Evolutionary conservation across 1,284 basidiomycete genomes (phyloP), one percentile per base, ranked within the genome.

Genomic region (Mycena sp.): DNA sequence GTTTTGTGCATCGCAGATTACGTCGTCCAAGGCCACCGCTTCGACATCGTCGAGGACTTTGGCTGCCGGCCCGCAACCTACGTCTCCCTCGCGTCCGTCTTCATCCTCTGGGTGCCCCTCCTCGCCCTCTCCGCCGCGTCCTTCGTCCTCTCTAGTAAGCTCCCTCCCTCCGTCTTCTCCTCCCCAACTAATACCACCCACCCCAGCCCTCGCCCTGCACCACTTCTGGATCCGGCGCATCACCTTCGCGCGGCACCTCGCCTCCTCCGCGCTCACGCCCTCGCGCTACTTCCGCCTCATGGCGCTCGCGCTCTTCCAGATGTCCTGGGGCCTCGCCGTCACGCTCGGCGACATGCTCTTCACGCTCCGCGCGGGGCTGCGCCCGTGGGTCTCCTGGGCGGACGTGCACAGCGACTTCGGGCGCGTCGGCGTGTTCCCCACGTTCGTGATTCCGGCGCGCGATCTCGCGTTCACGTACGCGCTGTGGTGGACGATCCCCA

Each of bases 241-340:
- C 5, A 9, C 30, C 6, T 54, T 54, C 52, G 35, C 30, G 23
- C 78, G n/a, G 70, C 52, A 54, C n/a, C 29, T 57, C 6, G 32
- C 4, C 16, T 60, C 69, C n/a, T 71, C 72, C 23, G 72, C 73
- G 1, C 72, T 85, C 23, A 83, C 82, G 26, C 77, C 77, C 45
- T 76, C 70, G 41, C 80, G 81, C 32, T 89, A 86, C 70, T 61
- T 88, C 28, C 83, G 87, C 1, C 79, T 88, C 17, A 82, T 88
- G 63, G 74, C 78, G 1, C 74, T 89, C 61, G 79, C 86, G 0
- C 52, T 77, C 29, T 71, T 76, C 32, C 80, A 84, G 55, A 81
- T 83, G 70, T 9, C 77, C n/a, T 78, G 73, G 67, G 74, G 74
- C 2, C 68, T 76, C n/a, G 68, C 72, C 5, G 62, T 80, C 9